A percentile compares a stretch with the other conserved stretches of the same genome.
Conservation (phyloP, 1,139 yeast species). For the Arxiozyma slooffiae region DNA sequence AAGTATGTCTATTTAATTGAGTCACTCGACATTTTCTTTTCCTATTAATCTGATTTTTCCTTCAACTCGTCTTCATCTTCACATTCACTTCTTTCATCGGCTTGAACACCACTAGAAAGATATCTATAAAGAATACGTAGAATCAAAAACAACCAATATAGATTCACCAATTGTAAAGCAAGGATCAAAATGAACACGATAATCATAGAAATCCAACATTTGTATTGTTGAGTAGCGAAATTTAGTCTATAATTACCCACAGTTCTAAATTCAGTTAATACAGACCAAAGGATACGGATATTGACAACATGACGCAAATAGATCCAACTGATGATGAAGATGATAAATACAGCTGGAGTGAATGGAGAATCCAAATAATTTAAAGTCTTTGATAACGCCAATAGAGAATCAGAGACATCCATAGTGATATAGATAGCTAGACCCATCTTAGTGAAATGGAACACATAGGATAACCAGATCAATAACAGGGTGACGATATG, state of each 20-base stretch:
- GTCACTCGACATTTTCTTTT: background rate
- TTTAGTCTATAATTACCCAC: conserved; percentile 74
- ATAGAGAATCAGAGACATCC: conserved; percentile 90
- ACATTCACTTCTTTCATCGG: conserved; percentile 87
- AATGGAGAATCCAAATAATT: conserved; percentile 67
- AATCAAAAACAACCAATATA: conserved; percentile 80
- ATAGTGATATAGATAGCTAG: conserved; percentile 81
- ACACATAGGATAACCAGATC: conserved; percentile 82
- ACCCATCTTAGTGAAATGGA: conserved; percentile 96
- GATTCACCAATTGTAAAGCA: conserved; percentile 75
- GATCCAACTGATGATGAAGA: conserved; percentile 68
- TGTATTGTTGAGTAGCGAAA: conserved; percentile 90
- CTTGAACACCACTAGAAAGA: conserved; percentile 43
- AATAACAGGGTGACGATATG: conserved; percentile 85
- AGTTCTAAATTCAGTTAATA: conserved; percentile 73
- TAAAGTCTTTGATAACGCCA: conserved; percentile 72
- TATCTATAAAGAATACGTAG: conserved; percentile 64
- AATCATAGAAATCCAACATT: conserved; percentile 89
- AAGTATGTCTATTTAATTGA: background rate
- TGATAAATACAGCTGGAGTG: conserved; percentile 55
- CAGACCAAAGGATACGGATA: conserved; percentile 73
- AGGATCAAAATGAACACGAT: conserved; percentile 70
- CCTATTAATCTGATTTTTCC: background rate
- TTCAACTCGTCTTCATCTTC: conserved; percentile 35
- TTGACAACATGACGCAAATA: conserved; percentile 84